Base-by-base conservation (phyloP, 345 rosid species). In the Euphorbia tirucalli region DNA sequence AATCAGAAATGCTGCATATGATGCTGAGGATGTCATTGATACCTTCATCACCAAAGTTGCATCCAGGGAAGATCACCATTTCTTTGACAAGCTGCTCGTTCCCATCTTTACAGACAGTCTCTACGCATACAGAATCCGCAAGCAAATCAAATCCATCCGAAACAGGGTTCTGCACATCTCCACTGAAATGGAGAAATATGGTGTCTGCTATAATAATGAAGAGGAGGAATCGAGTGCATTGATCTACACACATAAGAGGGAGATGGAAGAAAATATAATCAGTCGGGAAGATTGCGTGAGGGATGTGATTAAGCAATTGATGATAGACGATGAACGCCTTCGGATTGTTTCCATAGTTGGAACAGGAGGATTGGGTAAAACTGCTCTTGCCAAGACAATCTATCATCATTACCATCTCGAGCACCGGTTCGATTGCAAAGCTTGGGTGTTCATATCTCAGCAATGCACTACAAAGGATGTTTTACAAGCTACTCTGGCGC, bases 21-120 rank as follows among this genome's bases (percentile, higher is more conserved):
- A 78, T 7, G 78, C 66, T 3, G 56, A 74, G 70, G 78, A 78
- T 28, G 57, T 66, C 30, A 61, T 75, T 0, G 74, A 79, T 11
- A 1, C 7, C 1, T 71, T 31, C 41, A 13, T 65, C 39, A 48
- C 66, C 0, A 30, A 11, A 70, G 73, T 15, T 13, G 69, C 66
- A 0, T 39, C 4, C 35, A 22, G 4, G 22, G 32, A 70, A 66
- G 61, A 0, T 15, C 3, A 21, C 10, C 3, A 48, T 1, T 19
- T 27, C 0, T 27, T 57, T 10, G 15, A 35, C 4, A 55, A 24
- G 59, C 5, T 19, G 24, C n/a, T n/a, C n/a, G 59, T 55, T n/a
- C 27, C 25, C 27, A n/a, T 55, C 27, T 55, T n/a, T 9, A 55
- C 11, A 24, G 7, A 27, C 11, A n/a, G 24, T 6, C 24, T 19